These are phyloP conservation scores for Asterophora lycoperdoides DNA, from an alignment of 768 basidiomycete species.

Conservation along the genomic window DNA sequence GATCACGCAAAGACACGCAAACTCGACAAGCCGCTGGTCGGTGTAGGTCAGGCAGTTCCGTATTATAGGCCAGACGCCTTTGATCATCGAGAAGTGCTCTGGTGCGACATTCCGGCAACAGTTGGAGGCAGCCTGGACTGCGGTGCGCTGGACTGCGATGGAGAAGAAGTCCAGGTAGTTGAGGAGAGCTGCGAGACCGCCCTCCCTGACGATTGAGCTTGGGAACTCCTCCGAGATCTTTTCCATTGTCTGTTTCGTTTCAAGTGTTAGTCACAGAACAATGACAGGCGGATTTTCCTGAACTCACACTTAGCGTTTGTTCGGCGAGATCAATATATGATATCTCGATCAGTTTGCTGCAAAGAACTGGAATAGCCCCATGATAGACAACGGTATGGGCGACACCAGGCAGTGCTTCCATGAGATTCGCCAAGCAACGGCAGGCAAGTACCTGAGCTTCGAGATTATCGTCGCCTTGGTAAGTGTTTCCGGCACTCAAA, in stretches of 20 bases:
- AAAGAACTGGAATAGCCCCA: conserved; percentile 96
- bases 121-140: conserved; percentile 93
- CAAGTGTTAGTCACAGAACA: conserved; percentile 14
- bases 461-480: conserved; percentile 78
- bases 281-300: conserved; percentile 15
- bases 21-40: conserved; percentile 97
- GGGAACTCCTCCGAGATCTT: conserved; percentile 99
- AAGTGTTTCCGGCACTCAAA: conserved; percentile 65
- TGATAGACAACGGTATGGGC: conserved; percentile 98
- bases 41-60: conserved; percentile 88
- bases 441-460: conserved; percentile 97
- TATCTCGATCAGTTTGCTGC: conserved; percentile 95
- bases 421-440: conserved; percentile 93
- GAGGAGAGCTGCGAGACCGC: conserved; percentile 87
- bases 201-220: conserved; percentile 91
- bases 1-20: conserved; percentile 91
- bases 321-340: conserved; percentile 98
- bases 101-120: conserved; percentile 91
- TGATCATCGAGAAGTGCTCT: conserved; percentile 87
- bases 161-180: conserved; percentile 99
- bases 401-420: conserved; percentile 97
- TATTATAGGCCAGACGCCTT: conserved; percentile 88
- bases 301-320: conserved; percentile 92
- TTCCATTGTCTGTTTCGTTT: conserved; percentile 73
- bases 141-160: conserved; percentile 94